Percentiles rank a stretch among this genome's conserved stretches.
phyloP scores from a whole-genome alignment of 2,329 filamentous ascomycete genomes.

The Colletotrichum lini region DNA sequence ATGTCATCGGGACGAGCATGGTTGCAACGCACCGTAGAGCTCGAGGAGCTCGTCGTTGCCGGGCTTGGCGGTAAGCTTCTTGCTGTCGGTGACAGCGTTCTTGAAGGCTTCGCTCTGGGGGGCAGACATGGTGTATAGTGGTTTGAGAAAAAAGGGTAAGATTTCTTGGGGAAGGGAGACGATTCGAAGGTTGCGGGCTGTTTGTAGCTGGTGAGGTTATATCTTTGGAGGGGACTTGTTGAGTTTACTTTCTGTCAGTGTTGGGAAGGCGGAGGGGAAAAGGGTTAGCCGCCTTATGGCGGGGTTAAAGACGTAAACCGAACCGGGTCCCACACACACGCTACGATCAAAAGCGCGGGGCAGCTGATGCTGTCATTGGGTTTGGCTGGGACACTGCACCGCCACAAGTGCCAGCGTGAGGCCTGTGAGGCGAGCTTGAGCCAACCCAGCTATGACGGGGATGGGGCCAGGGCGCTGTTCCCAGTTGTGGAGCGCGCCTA shows the following conservation, averaged over 20 bases:
- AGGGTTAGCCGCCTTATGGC: conserved; percentile 38
- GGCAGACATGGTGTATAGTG: conserved; percentile 55
- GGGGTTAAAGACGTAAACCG: conserved; percentile 33
- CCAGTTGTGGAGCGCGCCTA: conserved; percentile 16
- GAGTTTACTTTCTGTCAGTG: conserved; percentile 32
- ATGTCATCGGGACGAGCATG: too few species aligned
- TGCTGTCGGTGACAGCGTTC: conserved; percentile 73
- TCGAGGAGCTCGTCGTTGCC: conserved; percentile 75
- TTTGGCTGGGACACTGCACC: conserved; percentile 27
- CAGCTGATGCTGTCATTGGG: conserved; percentile 41
- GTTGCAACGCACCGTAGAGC: conserved; percentile 66
- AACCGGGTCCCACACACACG: conserved; percentile 32
- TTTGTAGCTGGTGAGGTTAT: conserved; percentile 14
- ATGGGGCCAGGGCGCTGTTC: conserved; percentile 18
- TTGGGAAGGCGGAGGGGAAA: conserved; percentile 34
- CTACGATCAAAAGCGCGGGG: conserved; percentile 42
- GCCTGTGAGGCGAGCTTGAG: conserved; percentile 7
- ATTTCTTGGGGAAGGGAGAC: not conserved
- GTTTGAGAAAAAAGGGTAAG: not conserved
- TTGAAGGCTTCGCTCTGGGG: conserved; percentile 64
- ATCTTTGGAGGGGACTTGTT: conserved; percentile 30
- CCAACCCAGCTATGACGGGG: not conserved
- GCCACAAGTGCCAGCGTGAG: conserved; percentile 22
- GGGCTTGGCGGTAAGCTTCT: conserved; percentile 78
- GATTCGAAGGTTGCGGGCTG: not conserved